Evolutionary conservation across 2,329 filamentous ascomycete genomes (phyloP).

Genomic region (Amylocarpus encephaloides): DNA sequence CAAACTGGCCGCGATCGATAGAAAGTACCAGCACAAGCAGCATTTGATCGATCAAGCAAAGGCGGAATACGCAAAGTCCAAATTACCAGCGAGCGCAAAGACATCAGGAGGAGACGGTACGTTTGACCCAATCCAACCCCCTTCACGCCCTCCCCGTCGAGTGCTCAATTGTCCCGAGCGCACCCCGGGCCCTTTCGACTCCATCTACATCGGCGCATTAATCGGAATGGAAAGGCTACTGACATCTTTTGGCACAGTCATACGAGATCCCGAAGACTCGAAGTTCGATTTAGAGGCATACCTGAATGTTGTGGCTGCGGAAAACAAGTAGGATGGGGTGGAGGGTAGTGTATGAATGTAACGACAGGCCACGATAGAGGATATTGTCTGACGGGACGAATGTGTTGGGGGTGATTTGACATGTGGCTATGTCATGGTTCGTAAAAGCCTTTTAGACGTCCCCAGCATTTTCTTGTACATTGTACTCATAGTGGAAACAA

Average conservation of each 20-base stretch:
- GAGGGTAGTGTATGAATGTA: slow-evolving; percentile 16
- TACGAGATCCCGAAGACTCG: slow-evolving; percentile 73
- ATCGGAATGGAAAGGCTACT: background rate
- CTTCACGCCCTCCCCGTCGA: background rate
- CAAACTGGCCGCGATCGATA: slow-evolving; percentile 63
- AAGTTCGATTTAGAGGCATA: slow-evolving; percentile 92
- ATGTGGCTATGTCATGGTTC: slow-evolving; percentile 22
- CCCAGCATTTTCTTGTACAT: slow-evolving; percentile 33
- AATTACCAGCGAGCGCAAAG: slow-evolving; percentile 41
- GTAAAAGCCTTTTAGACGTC: slow-evolving; percentile 31
- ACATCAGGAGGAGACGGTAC: slow-evolving; percentile 34
- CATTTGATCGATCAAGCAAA: slow-evolving; percentile 89
- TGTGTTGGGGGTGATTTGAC: slow-evolving; percentile 13
- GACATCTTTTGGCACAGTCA: slow-evolving; percentile 42
- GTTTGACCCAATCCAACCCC: slow-evolving; percentile 14
- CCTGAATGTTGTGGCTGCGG: slow-evolving; percentile 55
- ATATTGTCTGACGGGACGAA: slow-evolving; percentile 14
- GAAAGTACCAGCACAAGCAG: slow-evolving; percentile 87
- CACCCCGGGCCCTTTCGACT: too few relatives aligned
- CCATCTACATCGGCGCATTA: too few relatives aligned
- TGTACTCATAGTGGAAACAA: slow-evolving; percentile 32
- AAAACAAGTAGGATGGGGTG: slow-evolving; percentile 28
- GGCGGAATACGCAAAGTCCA: slow-evolving; percentile 81
- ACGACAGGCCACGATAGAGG: slow-evolving; percentile 25
- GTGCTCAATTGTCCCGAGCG: too few relatives aligned